These are phyloP conservation scores for Blastobotrys chiropterorum DNA, from an alignment of 805 yeast genomes.

Conservation along the genomic window DNA sequence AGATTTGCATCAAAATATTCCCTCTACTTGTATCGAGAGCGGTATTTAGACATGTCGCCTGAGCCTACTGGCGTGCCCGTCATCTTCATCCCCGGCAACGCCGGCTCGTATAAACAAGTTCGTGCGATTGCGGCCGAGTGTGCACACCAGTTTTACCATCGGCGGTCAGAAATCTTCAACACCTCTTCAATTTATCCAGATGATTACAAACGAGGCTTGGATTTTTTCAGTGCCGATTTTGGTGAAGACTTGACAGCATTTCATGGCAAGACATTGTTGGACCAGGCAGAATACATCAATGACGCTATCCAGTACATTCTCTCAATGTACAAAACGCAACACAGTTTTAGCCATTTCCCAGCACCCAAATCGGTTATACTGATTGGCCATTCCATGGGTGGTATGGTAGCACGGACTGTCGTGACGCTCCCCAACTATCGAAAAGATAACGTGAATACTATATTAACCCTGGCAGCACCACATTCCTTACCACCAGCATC, in stretches of 20 bases:
- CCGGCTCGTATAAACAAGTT: slow-evolving; percentile 87
- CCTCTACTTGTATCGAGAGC: slow-evolving; percentile 76
- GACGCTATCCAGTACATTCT: slow-evolving; percentile 76
- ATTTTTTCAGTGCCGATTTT: slow-evolving; percentile 86
- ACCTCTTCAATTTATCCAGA: too few relatives aligned
- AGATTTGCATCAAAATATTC: slow-evolving; percentile 74
- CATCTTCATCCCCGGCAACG: slow-evolving; percentile 93
- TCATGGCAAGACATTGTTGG: slow-evolving; percentile 85
- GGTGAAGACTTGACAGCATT: slow-evolving; percentile 94
- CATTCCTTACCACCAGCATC: slow-evolving; percentile 87
- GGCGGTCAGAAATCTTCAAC: neutral
- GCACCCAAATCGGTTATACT: slow-evolving; percentile 66
- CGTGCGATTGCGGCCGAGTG: slow-evolving; percentile 87
- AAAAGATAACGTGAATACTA: slow-evolving; percentile 66
- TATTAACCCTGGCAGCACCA: slow-evolving; percentile 80
- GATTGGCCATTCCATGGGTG: slow-evolving; percentile 95
- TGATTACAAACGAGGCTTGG: slow-evolving; percentile 33
- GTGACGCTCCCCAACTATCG: slow-evolving; percentile 67
- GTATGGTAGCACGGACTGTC: slow-evolving; percentile 82
- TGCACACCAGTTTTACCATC: slow-evolving; percentile 43
- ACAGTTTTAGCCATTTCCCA: neutral
- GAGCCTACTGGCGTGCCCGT: slow-evolving; percentile 78
- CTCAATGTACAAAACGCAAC: slow-evolving; percentile 44
- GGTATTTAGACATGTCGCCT: slow-evolving; percentile 23
- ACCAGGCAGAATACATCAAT: slow-evolving; percentile 86